Evolutionary conservation across 2,329 filamentous ascomycete species (phyloP).

Genomic region (Exophiala sideris): DNA sequence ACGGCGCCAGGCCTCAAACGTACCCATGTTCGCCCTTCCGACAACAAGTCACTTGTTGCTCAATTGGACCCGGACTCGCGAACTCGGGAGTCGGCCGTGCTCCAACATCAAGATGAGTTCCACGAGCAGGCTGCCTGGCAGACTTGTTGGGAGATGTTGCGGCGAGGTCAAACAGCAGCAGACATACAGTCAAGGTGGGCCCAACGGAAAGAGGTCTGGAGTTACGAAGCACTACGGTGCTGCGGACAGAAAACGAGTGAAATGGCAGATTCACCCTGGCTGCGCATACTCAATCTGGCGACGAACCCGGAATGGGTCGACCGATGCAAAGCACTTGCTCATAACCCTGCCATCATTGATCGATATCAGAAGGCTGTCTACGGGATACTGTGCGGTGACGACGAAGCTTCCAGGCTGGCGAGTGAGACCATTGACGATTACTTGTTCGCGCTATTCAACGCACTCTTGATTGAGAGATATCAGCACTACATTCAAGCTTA

Average conservation of each 20-base stretch:
- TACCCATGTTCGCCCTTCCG: constrained; percentile 50
- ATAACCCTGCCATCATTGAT: constrained; percentile 60
- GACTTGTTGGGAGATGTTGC: constrained; percentile 88
- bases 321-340: constrained; percentile 43
- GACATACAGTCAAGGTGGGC: constrained; percentile 82
- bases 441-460: constrained; percentile 83
- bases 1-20: constrained; percentile 52
- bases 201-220: constrained; percentile 83
- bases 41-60: constrained; percentile 64
- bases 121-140: constrained; percentile 91
- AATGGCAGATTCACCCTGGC: constrained; percentile 34
- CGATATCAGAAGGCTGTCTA: constrained; percentile 87
- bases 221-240: constrained; percentile 76
- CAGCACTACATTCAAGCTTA: constrained; percentile 59
- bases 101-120: constrained; percentile 80
- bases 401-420: constrained; percentile 70
- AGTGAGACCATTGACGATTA: constrained; percentile 81
- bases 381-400: constrained; percentile 81
- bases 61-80: constrained; percentile 89
- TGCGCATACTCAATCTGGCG: constrained; percentile 26
- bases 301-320: constrained; percentile 25
- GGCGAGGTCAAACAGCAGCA: constrained; percentile 71
- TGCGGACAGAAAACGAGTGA: constrained; percentile 37
- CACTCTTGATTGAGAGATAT: constrained; percentile 75
- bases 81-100: constrained; percentile 69